These are phyloP conservation scores for Spinacia oleracea DNA, from an alignment of 179 eudicot genomes.

Conservation along the genomic window DNA sequence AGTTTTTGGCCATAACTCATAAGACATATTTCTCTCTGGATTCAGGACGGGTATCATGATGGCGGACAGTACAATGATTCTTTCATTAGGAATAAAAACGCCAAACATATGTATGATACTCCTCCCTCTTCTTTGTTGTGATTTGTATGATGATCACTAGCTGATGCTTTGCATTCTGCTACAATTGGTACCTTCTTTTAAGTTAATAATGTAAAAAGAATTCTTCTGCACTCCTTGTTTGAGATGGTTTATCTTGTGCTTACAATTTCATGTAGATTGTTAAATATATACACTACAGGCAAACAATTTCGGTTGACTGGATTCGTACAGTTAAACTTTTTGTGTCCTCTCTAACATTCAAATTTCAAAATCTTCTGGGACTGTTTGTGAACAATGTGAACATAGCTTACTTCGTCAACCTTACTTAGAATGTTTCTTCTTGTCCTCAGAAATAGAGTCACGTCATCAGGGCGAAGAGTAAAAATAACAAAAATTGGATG, in stretches of 20 bases:
- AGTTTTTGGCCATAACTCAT: background rate
- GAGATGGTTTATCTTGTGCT: background rate
- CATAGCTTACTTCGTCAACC: background rate
- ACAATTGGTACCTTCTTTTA: background rate
- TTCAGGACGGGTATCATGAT: conserved; percentile 29
- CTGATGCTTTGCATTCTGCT: background rate
- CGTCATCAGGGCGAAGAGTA: conserved; percentile 11
- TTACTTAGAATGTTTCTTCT: background rate
- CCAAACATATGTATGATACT: conserved; percentile 27
- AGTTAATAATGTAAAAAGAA: background rate
- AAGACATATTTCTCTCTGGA: conserved; percentile 1
- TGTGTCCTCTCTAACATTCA: background rate
- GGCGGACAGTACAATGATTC: conserved; percentile 22
- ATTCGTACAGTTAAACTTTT: background rate
- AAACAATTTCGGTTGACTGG: background rate
- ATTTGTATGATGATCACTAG: background rate
- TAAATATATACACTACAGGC: background rate
- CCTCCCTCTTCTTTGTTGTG: conserved; percentile 13
- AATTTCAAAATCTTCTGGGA: background rate
- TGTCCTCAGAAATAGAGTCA: conserved; percentile 18
- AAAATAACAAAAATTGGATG: background rate
- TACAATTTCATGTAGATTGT: background rate
- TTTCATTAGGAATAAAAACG: conserved; percentile 20
- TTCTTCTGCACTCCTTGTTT: background rate
- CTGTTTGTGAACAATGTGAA: conserved; percentile 4